Base-by-base conservation (phyloP, 2,329 filamentous ascomycete genomes). In the Elsinoe necatrix region DNA sequence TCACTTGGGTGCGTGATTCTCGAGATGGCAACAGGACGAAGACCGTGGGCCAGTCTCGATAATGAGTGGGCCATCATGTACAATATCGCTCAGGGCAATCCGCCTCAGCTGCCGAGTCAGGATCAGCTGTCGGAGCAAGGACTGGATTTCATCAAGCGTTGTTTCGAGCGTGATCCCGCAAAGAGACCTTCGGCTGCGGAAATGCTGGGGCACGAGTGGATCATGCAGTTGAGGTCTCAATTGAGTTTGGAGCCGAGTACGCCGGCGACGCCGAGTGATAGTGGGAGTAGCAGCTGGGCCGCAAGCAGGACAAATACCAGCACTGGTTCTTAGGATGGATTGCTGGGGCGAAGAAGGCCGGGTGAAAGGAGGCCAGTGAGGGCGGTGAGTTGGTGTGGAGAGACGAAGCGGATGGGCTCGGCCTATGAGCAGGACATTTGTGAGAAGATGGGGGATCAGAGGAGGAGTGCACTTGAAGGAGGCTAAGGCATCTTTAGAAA, bases 31-130 rank as follows among this genome's bases (percentile, higher is more conserved):
- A 98, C 93, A 0, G 93, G 93, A 18, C 83, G 90, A 60, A 84
- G 92, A 14, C 93, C 93, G 1, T 98, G 93, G 93, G 89, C 90
- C 23, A 89, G 86, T 62, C 83, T 97, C 47, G 93, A 98, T 75
- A 98, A 98, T 68, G 93, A 98, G 72, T 98, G 91, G 90, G 93
- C 93, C 41, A 97, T 98, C 74, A 98, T 98, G 93, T 98, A 96
- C 79, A 97, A 97, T 75, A 98, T 98, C 67, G 93, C 93, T 1
- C 92, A 95, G 69, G 93, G 93, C 62, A 95, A 96, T 65, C 87
- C 90, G 50, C 93, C 93, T 4, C 86, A 89, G 68, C 78, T 96
- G 57, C 93, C 93, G 1, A 79, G 82, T 0, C 69, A 77, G 0
- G 92, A 97, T 54, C 92, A 97, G 71, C 80, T 98, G 61, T 93